phyloP scores from a whole-genome alignment of 2,329 filamentous ascomycete genomes.

The Xylogone sp. region DNA sequence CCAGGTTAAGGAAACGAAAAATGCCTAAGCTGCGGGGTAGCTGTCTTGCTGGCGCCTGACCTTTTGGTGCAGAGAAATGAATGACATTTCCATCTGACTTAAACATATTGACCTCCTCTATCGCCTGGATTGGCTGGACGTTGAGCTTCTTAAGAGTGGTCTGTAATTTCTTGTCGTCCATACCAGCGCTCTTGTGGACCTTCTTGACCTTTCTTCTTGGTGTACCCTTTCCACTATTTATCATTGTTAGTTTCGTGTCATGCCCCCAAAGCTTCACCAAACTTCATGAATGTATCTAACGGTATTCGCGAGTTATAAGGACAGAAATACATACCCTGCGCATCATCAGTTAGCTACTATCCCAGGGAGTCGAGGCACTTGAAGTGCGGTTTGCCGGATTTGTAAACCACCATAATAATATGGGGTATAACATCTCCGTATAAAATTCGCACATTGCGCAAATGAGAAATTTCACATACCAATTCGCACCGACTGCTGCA shows the following conservation, averaged over 20 bases:
- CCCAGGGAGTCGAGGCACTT: not conserved
- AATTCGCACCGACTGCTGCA: constrained; percentile 59
- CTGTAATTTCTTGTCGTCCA: constrained; percentile 99
- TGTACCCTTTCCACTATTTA: constrained; percentile 83
- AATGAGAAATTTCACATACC: constrained; percentile 18
- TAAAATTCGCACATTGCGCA: not conserved
- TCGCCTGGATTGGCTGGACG: constrained; percentile 97
- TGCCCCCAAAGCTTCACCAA: not conserved
- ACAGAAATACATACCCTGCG: not conserved
- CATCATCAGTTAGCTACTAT: not conserved
- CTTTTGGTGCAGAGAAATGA: constrained; percentile 97
- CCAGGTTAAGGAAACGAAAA: not conserved
- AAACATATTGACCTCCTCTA: constrained; percentile 99
- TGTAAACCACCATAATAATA: not conserved
- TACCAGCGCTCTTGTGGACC: constrained; percentile 84
- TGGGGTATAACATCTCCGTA: not conserved
- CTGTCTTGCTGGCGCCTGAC: constrained; percentile 41
- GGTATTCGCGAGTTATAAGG: not conserved
- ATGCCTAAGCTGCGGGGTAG: constrained; percentile 4
- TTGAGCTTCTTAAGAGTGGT: constrained; percentile 98
- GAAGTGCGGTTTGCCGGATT: not conserved
- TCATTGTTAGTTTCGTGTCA: constrained; percentile 19
- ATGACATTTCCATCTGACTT: constrained; percentile 99
- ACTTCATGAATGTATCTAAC: not conserved
- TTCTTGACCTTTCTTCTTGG: constrained; percentile 98